Conservation (phyloP, 1,284 basidiomycete genomes). For the Albatrellus sp. region DNA sequence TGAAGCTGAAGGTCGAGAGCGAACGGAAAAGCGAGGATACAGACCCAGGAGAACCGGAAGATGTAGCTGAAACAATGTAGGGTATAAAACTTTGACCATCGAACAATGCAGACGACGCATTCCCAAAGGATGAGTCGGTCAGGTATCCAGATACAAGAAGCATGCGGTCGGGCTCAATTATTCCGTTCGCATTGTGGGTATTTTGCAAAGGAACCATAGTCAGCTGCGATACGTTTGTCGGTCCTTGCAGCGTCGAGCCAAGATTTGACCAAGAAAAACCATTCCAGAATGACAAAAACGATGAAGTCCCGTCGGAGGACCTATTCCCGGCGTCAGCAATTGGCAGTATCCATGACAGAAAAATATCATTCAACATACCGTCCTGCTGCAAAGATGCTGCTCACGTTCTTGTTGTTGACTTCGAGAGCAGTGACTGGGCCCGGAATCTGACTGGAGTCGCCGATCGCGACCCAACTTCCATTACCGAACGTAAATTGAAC, state of each 20-base stretch:
- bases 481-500: conserved; percentile 62
- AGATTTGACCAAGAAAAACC: conserved; percentile 62
- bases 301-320: conserved; percentile 39
- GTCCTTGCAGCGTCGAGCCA: conserved; percentile 38
- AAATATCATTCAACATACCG: conserved; percentile 31
- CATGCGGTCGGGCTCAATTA: conserved; percentile 81
- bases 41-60: conserved; percentile 59
- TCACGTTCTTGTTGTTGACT: conserved; percentile 70
- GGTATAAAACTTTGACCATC: conserved; percentile 81
- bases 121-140: conserved; percentile 59
- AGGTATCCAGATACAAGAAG: conserved; percentile 82
- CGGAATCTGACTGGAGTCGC: conserved; percentile 52
- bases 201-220: conserved; percentile 82
- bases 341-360: neutral
- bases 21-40: conserved; percentile 79
- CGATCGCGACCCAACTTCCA: conserved; percentile 66
- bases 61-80: conserved; percentile 64
- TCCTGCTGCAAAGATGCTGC: conserved; percentile 86
- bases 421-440: conserved; percentile 86
- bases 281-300: conserved; percentile 79
- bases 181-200: conserved; percentile 52
- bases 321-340: conserved; percentile 19
- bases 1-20: conserved; percentile 64
- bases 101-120: conserved; percentile 75
- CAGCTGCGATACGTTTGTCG: conserved; percentile 68